phyloP scores from a whole-genome alignment of 2,329 filamentous ascomycete species.

The Pseudocercospora cruenta region DNA sequence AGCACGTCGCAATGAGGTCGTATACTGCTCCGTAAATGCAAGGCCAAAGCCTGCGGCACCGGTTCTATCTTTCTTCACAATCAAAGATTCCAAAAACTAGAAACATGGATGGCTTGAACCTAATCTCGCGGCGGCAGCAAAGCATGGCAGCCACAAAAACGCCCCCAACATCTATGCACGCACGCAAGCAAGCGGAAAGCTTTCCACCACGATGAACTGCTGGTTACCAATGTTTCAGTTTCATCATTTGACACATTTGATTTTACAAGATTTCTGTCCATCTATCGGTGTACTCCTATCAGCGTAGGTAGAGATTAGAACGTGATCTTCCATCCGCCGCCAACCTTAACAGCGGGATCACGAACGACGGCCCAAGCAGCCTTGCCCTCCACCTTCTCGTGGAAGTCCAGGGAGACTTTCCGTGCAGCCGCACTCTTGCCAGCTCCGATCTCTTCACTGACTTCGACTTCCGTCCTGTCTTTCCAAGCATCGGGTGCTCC shows the following conservation, averaged over 20 bases:
- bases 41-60: neutral
- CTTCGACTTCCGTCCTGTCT: constrained; percentile 63
- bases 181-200: neutral
- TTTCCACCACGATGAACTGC: neutral
- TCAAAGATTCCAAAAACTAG: neutral
- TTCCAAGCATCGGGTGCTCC: constrained; percentile 76
- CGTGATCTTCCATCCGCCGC: constrained; percentile 65
- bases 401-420: constrained; percentile 64
- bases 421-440: constrained; percentile 45
- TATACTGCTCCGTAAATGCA: too few species aligned
- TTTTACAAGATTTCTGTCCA: neutral
- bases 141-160: neutral
- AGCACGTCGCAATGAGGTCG: neutral
- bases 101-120: neutral
- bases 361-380: constrained; percentile 67
- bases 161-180: neutral
- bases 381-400: constrained; percentile 55
- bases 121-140: neutral
- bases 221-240: neutral
- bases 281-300: neutral
- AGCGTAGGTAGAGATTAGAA: constrained; percentile 37
- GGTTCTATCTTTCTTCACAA: neutral
- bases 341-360: constrained; percentile 65
- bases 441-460: constrained; percentile 61
- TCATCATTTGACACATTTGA: neutral